These are phyloP conservation scores for Coemansia sp. DNA, from an alignment of 192 early-diverging fungal species.

Conservation along the genomic window DNA sequence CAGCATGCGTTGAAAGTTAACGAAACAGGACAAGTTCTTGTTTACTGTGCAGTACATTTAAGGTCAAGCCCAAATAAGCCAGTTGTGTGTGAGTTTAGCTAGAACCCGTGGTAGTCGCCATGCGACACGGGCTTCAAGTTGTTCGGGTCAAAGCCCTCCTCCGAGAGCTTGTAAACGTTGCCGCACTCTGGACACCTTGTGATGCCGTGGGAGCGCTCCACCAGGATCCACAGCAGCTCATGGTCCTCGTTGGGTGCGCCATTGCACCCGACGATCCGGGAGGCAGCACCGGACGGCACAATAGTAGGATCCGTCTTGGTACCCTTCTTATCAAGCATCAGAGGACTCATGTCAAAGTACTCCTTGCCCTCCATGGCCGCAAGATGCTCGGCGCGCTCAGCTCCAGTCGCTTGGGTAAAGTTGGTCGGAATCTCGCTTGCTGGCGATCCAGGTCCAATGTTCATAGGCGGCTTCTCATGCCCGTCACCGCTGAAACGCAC, in stretches of 20 bases:
- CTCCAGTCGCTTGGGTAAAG: slow-evolving; percentile 86
- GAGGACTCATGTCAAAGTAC: slow-evolving; percentile 83
- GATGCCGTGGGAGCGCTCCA: slow-evolving; percentile 73
- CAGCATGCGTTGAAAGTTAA: too few relatives aligned
- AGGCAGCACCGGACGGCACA: slow-evolving; percentile 75
- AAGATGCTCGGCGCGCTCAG: slow-evolving; percentile 87
- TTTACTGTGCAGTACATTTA: too few relatives aligned
- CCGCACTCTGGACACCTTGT: slow-evolving; percentile 97
- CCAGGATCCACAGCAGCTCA: slow-evolving; percentile 85
- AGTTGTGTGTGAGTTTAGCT: too few relatives aligned
- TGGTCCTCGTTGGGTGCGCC: slow-evolving; percentile 94
- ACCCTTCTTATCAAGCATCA: slow-evolving; percentile 69
- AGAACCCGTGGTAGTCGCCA: slow-evolving; percentile 16
- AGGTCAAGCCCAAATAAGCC: too few relatives aligned
- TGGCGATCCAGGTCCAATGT: slow-evolving; percentile 64
- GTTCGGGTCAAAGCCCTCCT: slow-evolving; percentile 41
- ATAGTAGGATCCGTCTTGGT: slow-evolving; percentile 85
- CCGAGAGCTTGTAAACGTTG: slow-evolving; percentile 67
- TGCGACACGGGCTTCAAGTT: slow-evolving; percentile 18
- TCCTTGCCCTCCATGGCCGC: slow-evolving; percentile 81
- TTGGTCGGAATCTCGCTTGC: slow-evolving; percentile 77
- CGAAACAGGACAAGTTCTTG: too few relatives aligned
- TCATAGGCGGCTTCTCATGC: slow-evolving; percentile 24
- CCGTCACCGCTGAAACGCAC: slow-evolving; percentile 27
- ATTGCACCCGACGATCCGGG: slow-evolving; percentile 88